These are phyloP conservation scores for Eremothecium sinecaudum DNA, from an alignment of 1,139 yeast species.

Conservation along the genomic window DNA sequence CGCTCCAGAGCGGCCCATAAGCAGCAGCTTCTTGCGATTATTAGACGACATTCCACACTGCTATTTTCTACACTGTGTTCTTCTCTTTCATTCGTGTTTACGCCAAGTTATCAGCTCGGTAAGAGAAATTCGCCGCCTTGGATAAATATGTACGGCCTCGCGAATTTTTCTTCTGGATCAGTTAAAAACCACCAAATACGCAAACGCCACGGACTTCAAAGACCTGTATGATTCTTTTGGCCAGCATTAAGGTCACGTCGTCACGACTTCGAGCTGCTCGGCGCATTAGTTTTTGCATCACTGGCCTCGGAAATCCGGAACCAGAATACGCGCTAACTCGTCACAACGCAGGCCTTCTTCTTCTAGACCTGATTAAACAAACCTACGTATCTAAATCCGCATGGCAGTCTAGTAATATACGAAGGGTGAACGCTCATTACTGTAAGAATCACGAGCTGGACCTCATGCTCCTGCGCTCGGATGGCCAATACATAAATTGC, in stretches of 20 bases:
- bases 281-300: slow-evolving; percentile 31
- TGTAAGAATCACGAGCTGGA: slow-evolving; percentile 17
- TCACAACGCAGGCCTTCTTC: slow-evolving; percentile 56
- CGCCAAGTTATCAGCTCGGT: too few species aligned
- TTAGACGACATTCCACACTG: slow-evolving; percentile 16
- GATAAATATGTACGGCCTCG: too few species aligned
- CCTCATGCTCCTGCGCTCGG: slow-evolving; percentile 41
- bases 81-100: too few species aligned
- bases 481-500: slow-evolving; percentile 51
- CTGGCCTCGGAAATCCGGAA: slow-evolving; percentile 77
- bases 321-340: slow-evolving; percentile 51
- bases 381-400: slow-evolving; percentile 15
- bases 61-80: too few species aligned
- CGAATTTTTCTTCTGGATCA: too few species aligned
- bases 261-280: too few species aligned
- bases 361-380: slow-evolving; percentile 19
- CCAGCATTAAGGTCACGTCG: too few species aligned
- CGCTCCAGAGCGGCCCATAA: slow-evolving; percentile 87
- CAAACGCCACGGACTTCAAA: too few species aligned
- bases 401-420: slow-evolving; percentile 9
- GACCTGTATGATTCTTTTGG: too few species aligned
- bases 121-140: too few species aligned
- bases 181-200: too few species aligned
- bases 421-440: slow-evolving; percentile 9
- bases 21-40: slow-evolving; percentile 29